Evolutionary conservation across 441 rosid genomes (phyloP).

Genomic region (Erodium moschatum): DNA sequence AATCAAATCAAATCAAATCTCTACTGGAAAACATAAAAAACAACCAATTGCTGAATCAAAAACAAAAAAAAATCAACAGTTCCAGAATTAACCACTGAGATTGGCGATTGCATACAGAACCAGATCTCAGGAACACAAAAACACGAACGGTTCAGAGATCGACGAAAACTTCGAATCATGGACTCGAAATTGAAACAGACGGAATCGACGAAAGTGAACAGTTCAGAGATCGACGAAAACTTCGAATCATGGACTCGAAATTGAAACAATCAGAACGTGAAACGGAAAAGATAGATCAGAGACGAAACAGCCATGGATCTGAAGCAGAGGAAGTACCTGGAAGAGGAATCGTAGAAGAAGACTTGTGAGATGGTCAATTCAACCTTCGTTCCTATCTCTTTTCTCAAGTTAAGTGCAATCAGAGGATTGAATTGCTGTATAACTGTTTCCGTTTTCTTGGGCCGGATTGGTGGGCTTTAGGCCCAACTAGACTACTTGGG

Average conservation of each 20-base stretch:
- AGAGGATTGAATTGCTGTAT: neutral
- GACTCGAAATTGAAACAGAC: neutral
- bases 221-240: neutral
- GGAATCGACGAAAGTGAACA: neutral
- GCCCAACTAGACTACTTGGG: neutral
- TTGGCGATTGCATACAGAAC: neutral
- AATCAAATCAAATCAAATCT: too few relatives aligned
- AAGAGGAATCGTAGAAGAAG: neutral
- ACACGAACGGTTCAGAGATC: neutral
- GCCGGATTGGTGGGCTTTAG: neutral
- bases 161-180: neutral
- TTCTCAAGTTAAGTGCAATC: neutral
- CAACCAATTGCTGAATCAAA: neutral
- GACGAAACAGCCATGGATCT: neutral
- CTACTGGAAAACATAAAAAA: neutral
- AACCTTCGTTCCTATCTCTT: neutral
- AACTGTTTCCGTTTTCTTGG: neutral
- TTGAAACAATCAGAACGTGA: neutral
- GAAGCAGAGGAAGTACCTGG: neutral
- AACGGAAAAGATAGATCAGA: neutral
- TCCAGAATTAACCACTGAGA: neutral
- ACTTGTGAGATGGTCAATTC: neutral
- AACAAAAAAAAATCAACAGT: neutral
- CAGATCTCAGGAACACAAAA: neutral
- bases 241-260: neutral